phyloP scores from a whole-genome alignment of 805 yeast species.

The Yueomyces sinensis region DNA sequence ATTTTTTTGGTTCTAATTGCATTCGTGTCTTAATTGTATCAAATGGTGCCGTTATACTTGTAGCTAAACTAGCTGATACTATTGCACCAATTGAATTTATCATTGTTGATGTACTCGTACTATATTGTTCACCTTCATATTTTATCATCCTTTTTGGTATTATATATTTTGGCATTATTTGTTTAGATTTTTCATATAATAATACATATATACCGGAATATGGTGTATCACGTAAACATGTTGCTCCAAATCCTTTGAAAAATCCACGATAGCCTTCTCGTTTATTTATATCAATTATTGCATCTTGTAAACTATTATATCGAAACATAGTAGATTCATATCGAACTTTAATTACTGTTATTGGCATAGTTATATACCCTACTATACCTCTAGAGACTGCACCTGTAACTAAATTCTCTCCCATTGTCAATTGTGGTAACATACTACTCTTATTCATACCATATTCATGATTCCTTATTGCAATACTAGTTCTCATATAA shows the following conservation, averaged over 20 bases:
- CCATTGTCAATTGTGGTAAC: constrained; percentile 59
- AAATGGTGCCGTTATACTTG: constrained; percentile 85
- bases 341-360: constrained; percentile 80
- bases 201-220: constrained; percentile 88
- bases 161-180: constrained; percentile 34
- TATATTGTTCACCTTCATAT: constrained; percentile 15
- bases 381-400: constrained; percentile 66
- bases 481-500: constrained; percentile 38
- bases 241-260: constrained; percentile 79
- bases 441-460: constrained; percentile 21
- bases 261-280: constrained; percentile 53
- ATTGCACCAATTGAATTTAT: constrained; percentile 71
- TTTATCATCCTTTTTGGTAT: constrained; percentile 13
- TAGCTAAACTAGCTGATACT: constrained; percentile 64
- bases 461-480: constrained; percentile 4
- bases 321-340: constrained; percentile 71
- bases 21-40: constrained; percentile 88
- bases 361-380: constrained; percentile 87
- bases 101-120: constrained; percentile 33
- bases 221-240: constrained; percentile 85
- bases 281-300: constrained; percentile 40
- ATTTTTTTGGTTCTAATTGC: constrained; percentile 51
- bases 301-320: constrained; percentile 51
- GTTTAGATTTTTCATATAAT: constrained; percentile 68
- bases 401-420: constrained; percentile 65